Evolutionary conservation across 495 filamentous ascomycete species (phyloP).

Genomic region (Hyaloscypha hepaticicola): DNA sequence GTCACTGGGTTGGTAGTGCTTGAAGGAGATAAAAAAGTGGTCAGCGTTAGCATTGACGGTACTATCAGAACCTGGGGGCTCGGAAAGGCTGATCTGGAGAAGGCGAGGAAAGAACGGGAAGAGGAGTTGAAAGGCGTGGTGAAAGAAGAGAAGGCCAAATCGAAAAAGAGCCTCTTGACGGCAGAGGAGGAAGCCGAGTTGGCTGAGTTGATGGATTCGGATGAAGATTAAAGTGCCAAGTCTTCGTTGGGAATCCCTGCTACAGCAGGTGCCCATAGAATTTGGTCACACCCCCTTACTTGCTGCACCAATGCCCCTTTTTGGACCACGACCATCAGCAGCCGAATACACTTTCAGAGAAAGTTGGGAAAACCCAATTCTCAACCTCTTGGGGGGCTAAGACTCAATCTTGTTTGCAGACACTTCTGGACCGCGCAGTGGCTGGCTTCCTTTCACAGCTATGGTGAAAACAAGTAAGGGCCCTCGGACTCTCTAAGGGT

Average conservation of each 20-base stretch:
- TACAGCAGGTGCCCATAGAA: not conserved
- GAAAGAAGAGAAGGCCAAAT: slow-evolving; percentile 34
- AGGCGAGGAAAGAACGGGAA: slow-evolving; percentile 47
- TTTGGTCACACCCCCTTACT: not conserved
- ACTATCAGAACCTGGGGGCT: slow-evolving; percentile 84
- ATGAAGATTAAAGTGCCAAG: slow-evolving; percentile 23
- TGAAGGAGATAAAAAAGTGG: slow-evolving; percentile 52
- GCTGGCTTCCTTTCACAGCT: too few relatives aligned
- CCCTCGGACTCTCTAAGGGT: not conserved
- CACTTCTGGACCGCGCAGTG: not conserved
- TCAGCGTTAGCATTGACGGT: slow-evolving; percentile 84
- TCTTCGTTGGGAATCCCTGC: not conserved
- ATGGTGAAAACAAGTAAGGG: not conserved
- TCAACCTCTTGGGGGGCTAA: too few relatives aligned
- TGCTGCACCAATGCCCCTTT: not conserved
- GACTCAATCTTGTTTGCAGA: not conserved
- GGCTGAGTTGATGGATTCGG: slow-evolving; percentile 75
- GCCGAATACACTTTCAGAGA: not conserved
- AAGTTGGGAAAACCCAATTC: not conserved
- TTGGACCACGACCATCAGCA: not conserved
- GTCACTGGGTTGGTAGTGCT: slow-evolving; percentile 76
- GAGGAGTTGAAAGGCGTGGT: slow-evolving; percentile 39
- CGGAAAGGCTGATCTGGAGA: slow-evolving; percentile 59
- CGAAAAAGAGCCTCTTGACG: slow-evolving; percentile 48
- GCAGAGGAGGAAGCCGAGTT: slow-evolving; percentile 82